phyloP scores from a whole-genome alignment of 1,284 basidiomycete species.

The Papiliotrema terrestris region DNA sequence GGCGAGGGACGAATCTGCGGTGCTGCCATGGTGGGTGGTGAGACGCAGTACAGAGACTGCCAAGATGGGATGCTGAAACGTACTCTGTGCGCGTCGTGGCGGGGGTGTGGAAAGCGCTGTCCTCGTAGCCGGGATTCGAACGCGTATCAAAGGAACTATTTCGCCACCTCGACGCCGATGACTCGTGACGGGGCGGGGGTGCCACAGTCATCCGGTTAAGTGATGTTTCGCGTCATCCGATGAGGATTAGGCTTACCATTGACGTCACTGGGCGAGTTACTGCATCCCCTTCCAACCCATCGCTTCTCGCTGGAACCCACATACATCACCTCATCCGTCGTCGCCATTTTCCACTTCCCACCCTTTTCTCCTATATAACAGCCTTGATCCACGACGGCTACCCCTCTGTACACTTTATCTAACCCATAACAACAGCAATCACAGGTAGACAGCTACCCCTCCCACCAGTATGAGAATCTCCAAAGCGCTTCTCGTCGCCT shows the following conservation, averaged over 20 bases:
- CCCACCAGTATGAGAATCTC: conserved; percentile 30
- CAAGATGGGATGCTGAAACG: no score
- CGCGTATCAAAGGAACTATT: no score
- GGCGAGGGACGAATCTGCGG: not conserved
- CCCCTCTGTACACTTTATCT: not conserved
- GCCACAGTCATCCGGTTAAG: no score
- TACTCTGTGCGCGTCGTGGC: no score
- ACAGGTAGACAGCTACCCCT: no score
- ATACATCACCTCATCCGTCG: not conserved
- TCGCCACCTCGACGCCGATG: no score
- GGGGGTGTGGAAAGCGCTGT: no score
- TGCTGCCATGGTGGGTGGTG: conserved; percentile 1
- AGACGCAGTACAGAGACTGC: not conserved
- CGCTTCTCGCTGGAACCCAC: not conserved
- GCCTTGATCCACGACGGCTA: not conserved
- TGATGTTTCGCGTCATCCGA: not conserved
- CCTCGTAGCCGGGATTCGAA: no score
- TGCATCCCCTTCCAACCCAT: not conserved
- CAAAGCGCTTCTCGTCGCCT: conserved; percentile 23
- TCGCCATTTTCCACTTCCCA: not conserved
- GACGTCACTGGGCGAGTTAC: not conserved
- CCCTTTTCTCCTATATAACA: not conserved
- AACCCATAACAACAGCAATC: not conserved
- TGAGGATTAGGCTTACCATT: not conserved
- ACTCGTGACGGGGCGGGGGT: no score